A percentile compares a stretch with the other conserved stretches of the same genome.
Evolutionary conservation across 176 grass and related monocot genomes (phyloP).

Genomic region (Lolium rigidum): DNA sequence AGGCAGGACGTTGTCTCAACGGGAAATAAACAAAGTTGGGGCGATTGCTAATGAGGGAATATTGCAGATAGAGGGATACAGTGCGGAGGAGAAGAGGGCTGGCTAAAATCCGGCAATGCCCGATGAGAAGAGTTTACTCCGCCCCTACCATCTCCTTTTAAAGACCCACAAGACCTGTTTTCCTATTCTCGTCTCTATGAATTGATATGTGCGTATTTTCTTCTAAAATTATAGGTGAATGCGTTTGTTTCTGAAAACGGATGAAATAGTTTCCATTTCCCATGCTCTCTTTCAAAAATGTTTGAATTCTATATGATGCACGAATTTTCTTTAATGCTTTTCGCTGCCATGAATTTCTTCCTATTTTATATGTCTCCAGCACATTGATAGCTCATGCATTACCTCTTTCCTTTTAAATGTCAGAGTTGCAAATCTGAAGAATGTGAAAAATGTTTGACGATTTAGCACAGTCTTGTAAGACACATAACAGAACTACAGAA

Average conservation of each 20-base stretch:
- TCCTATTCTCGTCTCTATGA: not conserved
- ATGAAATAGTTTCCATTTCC: not conserved
- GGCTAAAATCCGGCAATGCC: slow-evolving; percentile 12
- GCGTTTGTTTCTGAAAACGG: not conserved
- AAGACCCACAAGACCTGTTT: not conserved
- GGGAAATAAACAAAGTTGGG: not conserved
- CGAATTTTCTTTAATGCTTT: not conserved
- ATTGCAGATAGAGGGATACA: not conserved
- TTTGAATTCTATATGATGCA: not conserved
- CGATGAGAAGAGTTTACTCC: slow-evolving; percentile 17
- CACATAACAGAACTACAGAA: not conserved
- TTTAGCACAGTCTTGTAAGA: not conserved
- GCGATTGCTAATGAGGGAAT: not conserved
- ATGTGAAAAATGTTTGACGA: not conserved
- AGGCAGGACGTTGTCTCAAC: not conserved
- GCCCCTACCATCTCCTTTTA: slow-evolving; percentile 23
- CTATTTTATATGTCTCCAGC: not conserved
- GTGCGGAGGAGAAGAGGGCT: not conserved
- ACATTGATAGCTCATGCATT: not conserved
- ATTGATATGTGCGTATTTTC: not conserved
- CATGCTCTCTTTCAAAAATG: not conserved
- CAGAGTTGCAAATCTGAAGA: not conserved
- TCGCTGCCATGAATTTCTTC: not conserved
- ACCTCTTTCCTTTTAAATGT: slow-evolving; percentile 24
- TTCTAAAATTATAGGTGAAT: not conserved